phyloP scores from a whole-genome alignment of 495 filamentous ascomycete genomes.

The Penicillium simplicissimum region DNA sequence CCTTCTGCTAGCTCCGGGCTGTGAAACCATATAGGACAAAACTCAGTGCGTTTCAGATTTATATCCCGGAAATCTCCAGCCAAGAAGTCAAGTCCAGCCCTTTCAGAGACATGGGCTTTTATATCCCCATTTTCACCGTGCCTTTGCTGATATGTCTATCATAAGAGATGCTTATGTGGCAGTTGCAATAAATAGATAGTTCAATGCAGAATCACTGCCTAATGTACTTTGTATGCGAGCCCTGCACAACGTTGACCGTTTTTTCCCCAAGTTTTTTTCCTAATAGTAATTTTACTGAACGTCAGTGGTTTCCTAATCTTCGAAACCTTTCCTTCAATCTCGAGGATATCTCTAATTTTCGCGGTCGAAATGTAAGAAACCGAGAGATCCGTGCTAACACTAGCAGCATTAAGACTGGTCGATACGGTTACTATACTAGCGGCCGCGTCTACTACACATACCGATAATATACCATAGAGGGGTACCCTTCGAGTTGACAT shows the following conservation, averaged over 20 bases:
- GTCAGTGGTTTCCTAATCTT: background rate
- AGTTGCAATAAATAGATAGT: too few species aligned
- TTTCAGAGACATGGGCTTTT: too few species aligned
- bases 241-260: background rate
- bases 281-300: background rate
- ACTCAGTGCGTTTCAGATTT: too few species aligned
- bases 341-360: background rate
- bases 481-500: background rate
- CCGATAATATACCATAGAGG: background rate
- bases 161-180: too few species aligned
- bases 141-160: too few species aligned
- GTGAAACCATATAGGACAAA: too few species aligned
- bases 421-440: background rate
- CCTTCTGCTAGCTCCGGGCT: too few species aligned
- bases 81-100: too few species aligned
- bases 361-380: background rate
- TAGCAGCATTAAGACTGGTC: background rate
- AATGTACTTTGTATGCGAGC: background rate
- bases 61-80: too few species aligned
- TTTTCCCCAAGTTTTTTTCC: background rate
- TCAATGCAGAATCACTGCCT: background rate
- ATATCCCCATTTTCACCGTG: too few species aligned
- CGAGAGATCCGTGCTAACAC: background rate
- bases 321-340: background rate
- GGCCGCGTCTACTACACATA: background rate